Evolutionary conservation across 1,284 basidiomycete species (phyloP), one percentile per base, ranked within the genome.

Genomic region (Malassezia sp.): DNA sequence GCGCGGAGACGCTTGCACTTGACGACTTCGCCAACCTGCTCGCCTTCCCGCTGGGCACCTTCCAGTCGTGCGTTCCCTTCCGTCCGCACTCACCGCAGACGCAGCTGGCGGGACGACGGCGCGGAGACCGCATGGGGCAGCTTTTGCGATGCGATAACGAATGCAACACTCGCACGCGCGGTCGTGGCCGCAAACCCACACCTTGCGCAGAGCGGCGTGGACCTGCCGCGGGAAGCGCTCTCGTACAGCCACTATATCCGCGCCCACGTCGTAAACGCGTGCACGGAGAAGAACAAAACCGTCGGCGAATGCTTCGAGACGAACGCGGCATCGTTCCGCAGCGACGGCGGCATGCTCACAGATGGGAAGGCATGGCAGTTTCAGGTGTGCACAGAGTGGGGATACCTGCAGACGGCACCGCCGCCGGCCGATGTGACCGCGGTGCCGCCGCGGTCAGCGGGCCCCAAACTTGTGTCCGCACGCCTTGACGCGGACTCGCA

Each of bases 331-430:
- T 7, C 6, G 3, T 44, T 44, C 24, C 42, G 42, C 0, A 78
- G 76, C 49, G 74, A 91, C 57, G 82, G 49, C 32, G 55, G 82
- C 56, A 71, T 85, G 6, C 74, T 78, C 48, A 77, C 84, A 66
- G 77, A 75, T 0, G 90, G 86, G 85, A 77, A 87, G 33, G 74
- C 84, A 10, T 96, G 90, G 90, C 69, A 77, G 2, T 96, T 88
- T 77, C 58, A 62, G 35, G 52, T 72, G 48, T 93, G 87, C 73
- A 89, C 84, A 0, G 80, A 90, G 63, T 95, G 89, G 88, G 90
- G 89, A 1, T 95, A 88, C 71, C 89, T 91, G 67, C 67, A 70
- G 47, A 54, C 53, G 46, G 59, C 56, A 0, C 56, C 57, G 1
- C 48, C 56, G 23, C 24, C 52, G 14, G 49, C 59, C 1, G 17